Evolutionary conservation across 2,329 filamentous ascomycete species (phyloP).

Genomic region (Leptographium lundbergii): DNA sequence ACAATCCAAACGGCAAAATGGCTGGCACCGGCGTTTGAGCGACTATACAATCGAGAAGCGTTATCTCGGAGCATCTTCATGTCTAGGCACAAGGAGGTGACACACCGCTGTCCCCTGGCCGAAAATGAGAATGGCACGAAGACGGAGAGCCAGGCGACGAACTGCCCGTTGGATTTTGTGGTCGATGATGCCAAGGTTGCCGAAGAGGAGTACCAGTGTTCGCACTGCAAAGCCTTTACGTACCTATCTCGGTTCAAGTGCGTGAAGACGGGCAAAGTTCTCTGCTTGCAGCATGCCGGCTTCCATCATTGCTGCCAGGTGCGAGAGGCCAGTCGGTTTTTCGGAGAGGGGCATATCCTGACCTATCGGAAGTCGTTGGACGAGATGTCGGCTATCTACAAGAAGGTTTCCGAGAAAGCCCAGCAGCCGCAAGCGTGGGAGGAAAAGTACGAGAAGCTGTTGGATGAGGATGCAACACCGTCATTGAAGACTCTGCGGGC

Average conservation of each 20-base stretch:
- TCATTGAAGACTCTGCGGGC: conserved; percentile 75
- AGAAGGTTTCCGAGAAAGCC: conserved; percentile 77
- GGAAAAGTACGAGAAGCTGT: conserved; percentile 72
- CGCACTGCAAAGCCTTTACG: conserved; percentile 82
- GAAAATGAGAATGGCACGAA: conserved; percentile 25
- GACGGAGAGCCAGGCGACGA: neutral
- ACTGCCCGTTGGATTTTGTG: conserved; percentile 48
- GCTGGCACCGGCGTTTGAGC: conserved; percentile 76
- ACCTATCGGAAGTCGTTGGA: conserved; percentile 67
- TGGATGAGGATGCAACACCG: conserved; percentile 74
- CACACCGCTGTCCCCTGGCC: conserved; percentile 42
- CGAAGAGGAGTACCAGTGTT: conserved; percentile 88
- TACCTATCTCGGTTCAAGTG: conserved; percentile 89
- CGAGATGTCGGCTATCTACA: conserved; percentile 50
- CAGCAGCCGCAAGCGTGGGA: conserved; percentile 79
- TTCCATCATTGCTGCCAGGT: conserved; percentile 67
- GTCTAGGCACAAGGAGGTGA: conserved; percentile 34
- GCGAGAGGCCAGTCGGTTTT: conserved; percentile 52
- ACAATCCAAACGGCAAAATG: conserved; percentile 88
- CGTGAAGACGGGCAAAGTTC: conserved; percentile 62
- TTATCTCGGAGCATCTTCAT: conserved; percentile 56
- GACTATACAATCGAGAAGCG: conserved; percentile 63
- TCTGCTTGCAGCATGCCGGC: conserved; percentile 76
- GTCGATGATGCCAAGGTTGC: conserved; percentile 62
- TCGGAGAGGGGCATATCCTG: conserved; percentile 58